Conservation (phyloP, 306 rosid genomes). For the Malus sieversii region DNA sequence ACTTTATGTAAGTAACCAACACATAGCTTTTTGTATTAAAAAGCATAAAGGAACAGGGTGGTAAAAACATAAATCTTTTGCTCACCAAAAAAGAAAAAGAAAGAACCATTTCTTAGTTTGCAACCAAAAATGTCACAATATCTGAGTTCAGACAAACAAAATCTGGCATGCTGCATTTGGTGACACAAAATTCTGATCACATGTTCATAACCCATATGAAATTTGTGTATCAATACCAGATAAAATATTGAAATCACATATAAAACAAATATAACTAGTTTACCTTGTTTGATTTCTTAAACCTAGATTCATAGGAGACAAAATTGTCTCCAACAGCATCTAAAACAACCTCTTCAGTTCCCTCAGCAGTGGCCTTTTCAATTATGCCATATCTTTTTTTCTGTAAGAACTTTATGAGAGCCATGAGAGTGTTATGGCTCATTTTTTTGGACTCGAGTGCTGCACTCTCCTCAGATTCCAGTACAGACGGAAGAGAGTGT, state of each 20-base stretch:
- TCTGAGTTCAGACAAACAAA: neutral
- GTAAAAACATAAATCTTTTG: neutral
- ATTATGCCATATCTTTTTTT: conserved; percentile 68
- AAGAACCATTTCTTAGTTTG: neutral
- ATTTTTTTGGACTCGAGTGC: conserved; percentile 79
- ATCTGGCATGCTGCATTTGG: neutral
- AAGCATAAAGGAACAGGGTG: neutral
- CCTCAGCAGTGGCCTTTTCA: conserved; percentile 96
- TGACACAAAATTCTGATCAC: neutral
- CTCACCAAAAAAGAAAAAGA: neutral
- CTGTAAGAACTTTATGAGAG: conserved; percentile 86
- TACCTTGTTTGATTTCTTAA: conserved; percentile 81
- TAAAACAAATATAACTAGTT: neutral
- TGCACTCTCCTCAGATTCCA: conserved; percentile 57
- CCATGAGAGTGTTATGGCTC: conserved; percentile 95
- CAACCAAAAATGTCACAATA: neutral
- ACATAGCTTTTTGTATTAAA: neutral
- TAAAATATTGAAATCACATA: neutral
- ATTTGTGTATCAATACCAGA: neutral
- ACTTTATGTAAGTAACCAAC: neutral
- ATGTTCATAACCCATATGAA: neutral
- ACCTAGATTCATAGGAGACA: conserved; percentile 45
- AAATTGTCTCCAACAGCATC: conserved; percentile 83
- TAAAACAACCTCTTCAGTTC: conserved; percentile 92
- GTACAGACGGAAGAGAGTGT: conserved; percentile 27